Evolutionary conservation across 164 flowering plant genomes (phyloP), one percentile per base, ranked within the genome.

Genomic region (Vitis cinerea): DNA sequence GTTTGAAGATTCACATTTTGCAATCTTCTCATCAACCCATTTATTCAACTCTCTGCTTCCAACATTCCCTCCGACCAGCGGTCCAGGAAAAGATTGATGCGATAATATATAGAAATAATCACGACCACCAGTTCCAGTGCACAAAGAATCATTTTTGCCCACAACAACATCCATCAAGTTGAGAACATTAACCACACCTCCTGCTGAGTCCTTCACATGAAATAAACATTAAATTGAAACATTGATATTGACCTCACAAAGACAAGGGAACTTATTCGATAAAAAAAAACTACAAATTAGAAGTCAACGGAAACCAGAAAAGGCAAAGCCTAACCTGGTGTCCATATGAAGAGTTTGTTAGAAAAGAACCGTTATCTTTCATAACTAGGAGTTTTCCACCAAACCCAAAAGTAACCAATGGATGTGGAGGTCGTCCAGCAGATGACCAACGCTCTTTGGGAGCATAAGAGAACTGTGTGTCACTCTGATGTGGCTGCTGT

Each of bases 21-120:
- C 62, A 52, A 93, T 90, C 82, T 93, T 89, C 74, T 93, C 98
- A 76, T 96, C 99, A 73, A 93, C 80, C 98, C 99, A 96, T 80
- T 86, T 93, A 62, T 87, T 78, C 72, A 96, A 69, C 68, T 96
- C 99, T 80, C 88, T 93, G 77, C 69, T 80, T 66, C 93, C 96
- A 74, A 72, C 86, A 85, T 72, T 93, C 52, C 97, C 97, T 54
- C 98, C 97, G 79, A 86, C 87, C 78, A 96, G 83, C 7, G 99
- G 99, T 64, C 99, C 99, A 59, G 97, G 97, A 76, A 85, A 90
- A 31, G 93, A 83, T 65, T 89, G 93, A 48, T 82, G 91, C 83
- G 89, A 81, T 53, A 96, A 77, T 61, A 86, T 72, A 69, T 64
- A 83, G 67, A 92, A 85, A 76, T 96, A 93, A 77, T 68, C 85